These are phyloP conservation scores for Globisporangium polare DNA, from an alignment of 352 stramenopile species.

Conservation along the genomic window DNA sequence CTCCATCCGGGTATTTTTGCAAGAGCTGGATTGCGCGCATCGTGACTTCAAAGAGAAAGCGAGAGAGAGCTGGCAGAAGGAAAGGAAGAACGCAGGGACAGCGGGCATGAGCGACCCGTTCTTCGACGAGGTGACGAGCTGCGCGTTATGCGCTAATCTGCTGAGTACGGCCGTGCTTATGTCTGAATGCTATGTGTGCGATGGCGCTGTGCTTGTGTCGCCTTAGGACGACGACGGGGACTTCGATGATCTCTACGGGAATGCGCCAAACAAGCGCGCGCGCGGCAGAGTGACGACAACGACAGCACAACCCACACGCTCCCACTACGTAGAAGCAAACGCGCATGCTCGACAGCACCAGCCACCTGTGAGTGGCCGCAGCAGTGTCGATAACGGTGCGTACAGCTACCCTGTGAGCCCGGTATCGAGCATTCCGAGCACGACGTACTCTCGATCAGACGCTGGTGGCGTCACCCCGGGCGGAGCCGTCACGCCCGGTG, in stretches of 20 bases:
- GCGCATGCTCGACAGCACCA: background rate
- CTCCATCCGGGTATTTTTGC: background rate
- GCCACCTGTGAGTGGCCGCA: background rate
- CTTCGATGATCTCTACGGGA: conserved; percentile 74
- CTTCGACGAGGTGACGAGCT: conserved; percentile 32
- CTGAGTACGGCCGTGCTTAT: background rate
- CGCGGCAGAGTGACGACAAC: conserved; percentile 1
- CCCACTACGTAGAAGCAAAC: background rate
- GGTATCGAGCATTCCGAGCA: conserved; percentile 14
- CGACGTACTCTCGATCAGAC: conserved; percentile 13
- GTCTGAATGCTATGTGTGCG: background rate
- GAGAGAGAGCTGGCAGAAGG: background rate
- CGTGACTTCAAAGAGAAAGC: conserved; percentile 17
- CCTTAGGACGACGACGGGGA: conserved; percentile 56
- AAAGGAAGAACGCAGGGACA: background rate
- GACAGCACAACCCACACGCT: background rate
- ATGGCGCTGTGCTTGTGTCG: background rate
- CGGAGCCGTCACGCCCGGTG: background rate
- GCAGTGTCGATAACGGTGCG: background rate
- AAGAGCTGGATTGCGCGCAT: too few species aligned
- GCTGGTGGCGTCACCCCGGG: background rate
- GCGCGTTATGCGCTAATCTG: background rate
- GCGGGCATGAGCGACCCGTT: conserved; percentile 39
- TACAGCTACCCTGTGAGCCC: conserved; percentile 17
- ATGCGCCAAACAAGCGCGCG: conserved; percentile 38